Base-by-base conservation (phyloP, 768 basidiomycete genomes). In the Amanita rimosa region DNA sequence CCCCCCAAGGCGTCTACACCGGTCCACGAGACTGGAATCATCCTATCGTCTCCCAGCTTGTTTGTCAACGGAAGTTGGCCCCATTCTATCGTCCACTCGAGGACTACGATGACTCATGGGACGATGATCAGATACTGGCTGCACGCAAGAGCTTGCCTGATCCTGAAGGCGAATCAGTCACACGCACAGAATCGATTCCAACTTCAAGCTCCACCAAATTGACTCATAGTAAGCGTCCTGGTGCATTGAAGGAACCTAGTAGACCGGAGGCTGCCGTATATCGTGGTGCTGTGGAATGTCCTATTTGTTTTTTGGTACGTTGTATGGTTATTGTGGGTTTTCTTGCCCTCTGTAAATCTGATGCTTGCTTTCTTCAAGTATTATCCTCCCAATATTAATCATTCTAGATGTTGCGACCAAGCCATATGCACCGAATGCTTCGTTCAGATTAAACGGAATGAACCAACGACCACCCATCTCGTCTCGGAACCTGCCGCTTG, bases 361-460 rank as follows among this genome's bases (percentile, higher is more conserved):
- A 60, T 56, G 53, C 59, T 55, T 55, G 57, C 33, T 53, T 49
- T 47, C 55, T 49, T 47, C 55, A 61, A 99, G 95, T 97, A 95
- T 65, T 99, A 97, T 61, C 96, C 96, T 19, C 76, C 86, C 40
- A 95, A 97, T 66, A 96, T 97, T 66, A 97, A 98, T 62, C 85
- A 83, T 58, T 97, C 96, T 34, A 79, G 96, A 60, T 99, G 96
- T 63, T 99, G 96, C 63, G 94, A 95, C 72, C 96, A 99, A 57
- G 85, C 89, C 17, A 95, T 99, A 53, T 99, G 96, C 63, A 97
- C 96, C 33, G 96, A 99, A 67, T 99, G 96, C 62, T 98, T 99
- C 60, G 92, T 97, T 17, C 95, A 97, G 68, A 98, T 99, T 68
- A 98, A 97, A 71, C 85, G 96, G 48, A 80, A 78, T 31, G 96